These are phyloP conservation scores for Cucumis variabilis DNA, from an alignment of 331 rosid genomes.

Conservation along the genomic window DNA sequence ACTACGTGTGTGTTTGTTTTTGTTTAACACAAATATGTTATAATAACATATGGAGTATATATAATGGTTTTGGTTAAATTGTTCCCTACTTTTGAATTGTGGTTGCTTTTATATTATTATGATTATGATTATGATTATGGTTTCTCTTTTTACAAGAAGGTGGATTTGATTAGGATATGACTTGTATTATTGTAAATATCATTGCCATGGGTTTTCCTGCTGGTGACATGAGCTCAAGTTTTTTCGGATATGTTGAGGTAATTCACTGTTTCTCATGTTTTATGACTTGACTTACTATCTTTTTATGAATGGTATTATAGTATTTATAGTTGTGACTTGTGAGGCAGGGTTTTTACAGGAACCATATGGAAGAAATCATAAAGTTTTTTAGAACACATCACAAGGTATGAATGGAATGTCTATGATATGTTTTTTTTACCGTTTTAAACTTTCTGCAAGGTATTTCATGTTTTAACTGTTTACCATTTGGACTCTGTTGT, in stretches of 20 bases:
- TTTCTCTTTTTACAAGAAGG: conserved; percentile 65
- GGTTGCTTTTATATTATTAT: background rate
- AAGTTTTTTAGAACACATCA: conserved; percentile 97
- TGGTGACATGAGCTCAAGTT: conserved; percentile 98
- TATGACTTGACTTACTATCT: conserved; percentile 32
- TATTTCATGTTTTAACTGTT: background rate
- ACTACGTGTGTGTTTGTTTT: background rate
- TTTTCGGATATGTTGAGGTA: conserved; percentile 96
- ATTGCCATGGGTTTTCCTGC: conserved; percentile 99
- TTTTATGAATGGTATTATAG: conserved; percentile 23
- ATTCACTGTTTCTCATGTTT: too few relatives aligned
- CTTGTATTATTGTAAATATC: conserved; percentile 93
- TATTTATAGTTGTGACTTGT: conserved; percentile 20
- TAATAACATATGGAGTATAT: background rate
- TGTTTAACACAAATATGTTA: background rate
- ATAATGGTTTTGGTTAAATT: background rate
- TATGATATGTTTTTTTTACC: background rate
- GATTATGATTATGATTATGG: background rate
- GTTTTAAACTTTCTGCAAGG: background rate
- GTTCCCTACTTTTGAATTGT: background rate
- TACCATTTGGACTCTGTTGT: background rate
- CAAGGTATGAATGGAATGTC: conserved; percentile 57
- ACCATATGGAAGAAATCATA: conserved; percentile 99
- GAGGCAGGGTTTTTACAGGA: conserved; percentile 94
- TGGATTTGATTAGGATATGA: conserved; percentile 97